phyloP scores from a whole-genome alignment of 2,329 filamentous ascomycete genomes.

The Claviceps digitariae region DNA sequence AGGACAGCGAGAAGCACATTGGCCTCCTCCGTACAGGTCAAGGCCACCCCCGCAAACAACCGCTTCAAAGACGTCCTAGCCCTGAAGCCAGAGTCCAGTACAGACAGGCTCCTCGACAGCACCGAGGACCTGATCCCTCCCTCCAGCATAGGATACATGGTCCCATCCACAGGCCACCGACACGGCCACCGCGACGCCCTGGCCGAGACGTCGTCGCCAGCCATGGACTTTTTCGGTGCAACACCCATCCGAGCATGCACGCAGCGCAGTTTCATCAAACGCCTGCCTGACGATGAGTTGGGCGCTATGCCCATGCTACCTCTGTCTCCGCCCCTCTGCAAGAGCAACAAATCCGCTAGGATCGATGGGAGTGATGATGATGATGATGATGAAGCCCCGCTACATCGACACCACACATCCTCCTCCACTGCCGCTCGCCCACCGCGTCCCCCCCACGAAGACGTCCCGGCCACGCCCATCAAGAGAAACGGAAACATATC shows the following conservation, averaged over 20 bases:
- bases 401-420: conserved; percentile 6
- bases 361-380: conserved; percentile 1
- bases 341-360: conserved; percentile 5
- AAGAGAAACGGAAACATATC: conserved; percentile 19
- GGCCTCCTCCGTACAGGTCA: conserved; percentile 32
- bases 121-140: conserved; percentile 21
- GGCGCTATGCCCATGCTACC: conserved; percentile 10
- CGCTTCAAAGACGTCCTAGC: conserved; percentile 39
- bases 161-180: conserved; percentile 29
- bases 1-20: conserved; percentile 30
- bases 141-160: conserved; percentile 23
- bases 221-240: conserved; percentile 15
- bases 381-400: conserved; percentile 7
- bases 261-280: conserved; percentile 16
- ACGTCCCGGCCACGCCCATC: conserved; percentile 25
- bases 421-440: conserved; percentile 10
- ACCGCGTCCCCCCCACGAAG: conserved; percentile 7
- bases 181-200: conserved; percentile 18
- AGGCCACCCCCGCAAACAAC: conserved; percentile 42
- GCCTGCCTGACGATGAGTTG: conserved; percentile 11
- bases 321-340: conserved; percentile 22
- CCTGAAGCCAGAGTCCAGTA: conserved; percentile 13
- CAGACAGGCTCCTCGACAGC: conserved; percentile 10
- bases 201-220: conserved; percentile 14
- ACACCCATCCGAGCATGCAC: conserved; percentile 17